A percentile compares a stretch with the other conserved stretches of the same genome.
Conservation (phyloP, 352 stramenopile genomes). For the Achlya hypogyna region DNA sequence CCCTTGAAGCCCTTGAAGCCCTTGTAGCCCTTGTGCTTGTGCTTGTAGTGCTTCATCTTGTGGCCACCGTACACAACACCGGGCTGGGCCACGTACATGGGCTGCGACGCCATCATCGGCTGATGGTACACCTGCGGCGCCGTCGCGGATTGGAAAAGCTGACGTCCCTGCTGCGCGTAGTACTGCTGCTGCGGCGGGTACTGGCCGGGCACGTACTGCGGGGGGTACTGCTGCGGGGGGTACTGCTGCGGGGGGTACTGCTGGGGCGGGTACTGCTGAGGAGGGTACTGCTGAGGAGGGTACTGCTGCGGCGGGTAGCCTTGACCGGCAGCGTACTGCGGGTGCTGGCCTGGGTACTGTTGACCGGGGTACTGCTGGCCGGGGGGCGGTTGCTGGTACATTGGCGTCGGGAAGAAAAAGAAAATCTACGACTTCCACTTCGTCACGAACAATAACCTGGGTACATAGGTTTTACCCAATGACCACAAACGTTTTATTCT, state of each 20-base stretch:
- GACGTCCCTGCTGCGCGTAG: slow-evolving; percentile 16
- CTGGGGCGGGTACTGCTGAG: background rate
- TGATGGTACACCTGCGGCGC: background rate
- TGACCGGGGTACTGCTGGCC: background rate
- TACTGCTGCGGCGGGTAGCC: slow-evolving; percentile 10
- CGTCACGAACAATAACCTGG: background rate
- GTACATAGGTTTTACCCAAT: background rate
- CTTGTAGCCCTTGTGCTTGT: slow-evolving; percentile 21
- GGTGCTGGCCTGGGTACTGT: slow-evolving; percentile 1
- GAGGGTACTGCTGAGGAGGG: slow-evolving; percentile 9
- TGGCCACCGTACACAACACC: slow-evolving; percentile 15
- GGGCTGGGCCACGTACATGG: slow-evolving; percentile 17
- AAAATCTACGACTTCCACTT: background rate
- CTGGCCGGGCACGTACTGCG: slow-evolving; percentile 4
- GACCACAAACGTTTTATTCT: background rate
- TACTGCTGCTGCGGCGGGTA: slow-evolving; percentile 14
- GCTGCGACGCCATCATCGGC: background rate
- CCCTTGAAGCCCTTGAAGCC: slow-evolving; percentile 6
- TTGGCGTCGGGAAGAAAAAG: slow-evolving; percentile 1
- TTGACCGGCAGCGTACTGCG: slow-evolving; percentile 9
- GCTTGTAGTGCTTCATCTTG: slow-evolving; percentile 3
- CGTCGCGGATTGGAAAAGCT: slow-evolving; percentile 15
- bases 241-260: background rate
- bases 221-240: background rate
- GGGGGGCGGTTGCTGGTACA: slow-evolving; percentile 17